phyloP scores from a whole-genome alignment of 2,329 filamentous ascomycete genomes.

The Pseudogymnoascus sp. region DNA sequence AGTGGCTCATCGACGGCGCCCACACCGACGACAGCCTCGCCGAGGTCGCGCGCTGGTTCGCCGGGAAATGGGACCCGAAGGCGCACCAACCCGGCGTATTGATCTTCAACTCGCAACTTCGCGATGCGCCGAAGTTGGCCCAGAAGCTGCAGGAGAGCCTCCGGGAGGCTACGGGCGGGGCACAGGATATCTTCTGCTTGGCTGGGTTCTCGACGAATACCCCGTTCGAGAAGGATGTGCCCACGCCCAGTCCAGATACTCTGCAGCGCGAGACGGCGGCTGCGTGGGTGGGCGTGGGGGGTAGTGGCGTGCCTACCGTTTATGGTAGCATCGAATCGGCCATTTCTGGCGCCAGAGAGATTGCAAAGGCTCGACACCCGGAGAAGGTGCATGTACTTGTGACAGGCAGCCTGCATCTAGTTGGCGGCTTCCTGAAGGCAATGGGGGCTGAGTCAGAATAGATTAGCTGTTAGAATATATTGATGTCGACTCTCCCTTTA shows the following conservation, averaged over 20 bases:
- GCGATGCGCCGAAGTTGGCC: conserved; percentile 33
- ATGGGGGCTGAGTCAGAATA: not conserved
- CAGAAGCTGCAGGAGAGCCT: conserved; percentile 36
- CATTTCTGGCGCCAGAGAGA: conserved; percentile 38
- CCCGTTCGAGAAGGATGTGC: conserved; percentile 31
- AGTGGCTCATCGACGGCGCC: conserved; percentile 21
- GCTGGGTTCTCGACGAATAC: conserved; percentile 39
- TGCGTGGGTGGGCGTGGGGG: not conserved
- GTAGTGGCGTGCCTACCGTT: conserved; percentile 32
- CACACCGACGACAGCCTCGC: conserved; percentile 66
- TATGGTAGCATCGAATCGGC: conserved; percentile 45
- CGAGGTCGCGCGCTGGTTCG: conserved; percentile 75
- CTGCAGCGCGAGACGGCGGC: conserved; percentile 4
- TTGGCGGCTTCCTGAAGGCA: conserved; percentile 33
- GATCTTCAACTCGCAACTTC: not conserved
- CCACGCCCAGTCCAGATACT: conserved; percentile 10
- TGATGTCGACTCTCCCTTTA: not conserved
- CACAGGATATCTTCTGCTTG: conserved; percentile 40
- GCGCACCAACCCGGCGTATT: not conserved
- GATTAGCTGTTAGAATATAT: not conserved
- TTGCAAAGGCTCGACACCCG: conserved; percentile 26
- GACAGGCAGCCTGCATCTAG: conserved; percentile 57
- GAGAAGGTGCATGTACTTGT: conserved; percentile 34
- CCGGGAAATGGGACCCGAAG: conserved; percentile 30
- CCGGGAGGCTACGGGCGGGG: conserved; percentile 22